Percentiles rank a stretch among this genome's conserved stretches.
These are phyloP conservation scores for Starmerella khaoyaiensis DNA, from an alignment of 805 yeast species.

Conservation along the genomic window DNA sequence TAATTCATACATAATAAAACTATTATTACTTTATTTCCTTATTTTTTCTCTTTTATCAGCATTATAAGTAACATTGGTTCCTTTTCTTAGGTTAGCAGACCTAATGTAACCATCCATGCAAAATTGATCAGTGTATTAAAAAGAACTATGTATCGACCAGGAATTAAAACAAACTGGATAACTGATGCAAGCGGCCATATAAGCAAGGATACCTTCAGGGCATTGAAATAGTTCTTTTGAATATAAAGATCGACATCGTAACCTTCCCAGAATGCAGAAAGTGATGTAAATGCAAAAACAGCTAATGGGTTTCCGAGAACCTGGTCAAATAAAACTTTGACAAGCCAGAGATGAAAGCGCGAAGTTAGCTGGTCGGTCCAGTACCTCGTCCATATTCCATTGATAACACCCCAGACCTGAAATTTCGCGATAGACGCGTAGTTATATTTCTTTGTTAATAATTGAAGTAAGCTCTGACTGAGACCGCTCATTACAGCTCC, in stretches of 20 bases:
- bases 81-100: slow-evolving; percentile 17
- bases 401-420: slow-evolving; percentile 29
- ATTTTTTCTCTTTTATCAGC: too few species aligned
- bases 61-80: too few species aligned
- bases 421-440: slow-evolving; percentile 23
- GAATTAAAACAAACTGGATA: slow-evolving; percentile 18
- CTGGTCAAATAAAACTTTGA: slow-evolving; percentile 26
- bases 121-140: slow-evolving; percentile 20
- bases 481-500: slow-evolving; percentile 26
- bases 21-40: too few species aligned
- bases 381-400: slow-evolving; percentile 29
- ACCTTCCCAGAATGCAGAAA: slow-evolving; percentile 30
- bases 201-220: slow-evolving; percentile 20
- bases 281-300: slow-evolving; percentile 25
- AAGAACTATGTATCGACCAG: slow-evolving; percentile 19
- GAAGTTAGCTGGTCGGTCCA: slow-evolving; percentile 28
- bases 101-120: slow-evolving; percentile 26
- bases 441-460: slow-evolving; percentile 17
- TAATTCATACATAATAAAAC: too few species aligned
- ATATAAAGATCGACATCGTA: slow-evolving; percentile 25
- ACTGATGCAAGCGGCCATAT: slow-evolving; percentile 24
- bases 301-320: slow-evolving; percentile 27
- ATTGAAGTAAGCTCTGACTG: slow-evolving; percentile 27
- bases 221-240: slow-evolving; percentile 21
- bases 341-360: slow-evolving; percentile 17